A percentile compares a stretch with the other conserved stretches of the same genome.
Conservation (phyloP, 75 land plant genomes). For the Cryptomeria japonica region DNA sequence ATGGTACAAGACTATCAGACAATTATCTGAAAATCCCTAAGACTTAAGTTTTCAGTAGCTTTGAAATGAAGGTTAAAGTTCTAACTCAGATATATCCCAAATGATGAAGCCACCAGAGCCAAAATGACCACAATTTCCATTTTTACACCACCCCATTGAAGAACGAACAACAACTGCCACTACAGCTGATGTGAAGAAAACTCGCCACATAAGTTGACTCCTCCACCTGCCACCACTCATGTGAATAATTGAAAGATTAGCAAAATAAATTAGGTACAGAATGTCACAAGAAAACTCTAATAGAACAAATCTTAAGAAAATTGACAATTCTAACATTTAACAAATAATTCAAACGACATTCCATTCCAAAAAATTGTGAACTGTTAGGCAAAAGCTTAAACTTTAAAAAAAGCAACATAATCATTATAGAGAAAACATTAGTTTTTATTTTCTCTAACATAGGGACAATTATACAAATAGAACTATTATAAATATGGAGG, state of each 20-base stretch:
- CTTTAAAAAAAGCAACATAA: background rate
- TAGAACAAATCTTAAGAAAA: background rate
- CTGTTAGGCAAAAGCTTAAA: background rate
- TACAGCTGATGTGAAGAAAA: conserved; percentile 97
- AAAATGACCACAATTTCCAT: conserved; percentile 99
- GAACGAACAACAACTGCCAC: conserved; percentile 98
- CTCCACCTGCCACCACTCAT: conserved; percentile 79
- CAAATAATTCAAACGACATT: background rate
- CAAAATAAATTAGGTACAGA: background rate
- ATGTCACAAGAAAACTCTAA: background rate
- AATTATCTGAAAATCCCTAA: background rate
- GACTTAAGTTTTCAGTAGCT: background rate
- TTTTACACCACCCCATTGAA: conserved; percentile 98
- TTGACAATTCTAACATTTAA: background rate
- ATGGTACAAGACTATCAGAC: background rate
- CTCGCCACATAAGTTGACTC: conserved; percentile 99
- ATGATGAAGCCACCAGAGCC: conserved; percentile 98
- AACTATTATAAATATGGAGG: background rate
- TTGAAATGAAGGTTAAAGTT: conserved; percentile 1
- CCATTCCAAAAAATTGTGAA: background rate
- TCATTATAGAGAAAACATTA: background rate
- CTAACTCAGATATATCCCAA: conserved; percentile 96
- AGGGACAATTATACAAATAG: background rate
- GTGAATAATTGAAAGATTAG: background rate
- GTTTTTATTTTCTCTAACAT: background rate